A percentile compares a stretch with the other conserved stretches of the same genome.
Evolutionary conservation across 805 yeast genomes (phyloP).

Genomic region (Candida andamanensis): DNA sequence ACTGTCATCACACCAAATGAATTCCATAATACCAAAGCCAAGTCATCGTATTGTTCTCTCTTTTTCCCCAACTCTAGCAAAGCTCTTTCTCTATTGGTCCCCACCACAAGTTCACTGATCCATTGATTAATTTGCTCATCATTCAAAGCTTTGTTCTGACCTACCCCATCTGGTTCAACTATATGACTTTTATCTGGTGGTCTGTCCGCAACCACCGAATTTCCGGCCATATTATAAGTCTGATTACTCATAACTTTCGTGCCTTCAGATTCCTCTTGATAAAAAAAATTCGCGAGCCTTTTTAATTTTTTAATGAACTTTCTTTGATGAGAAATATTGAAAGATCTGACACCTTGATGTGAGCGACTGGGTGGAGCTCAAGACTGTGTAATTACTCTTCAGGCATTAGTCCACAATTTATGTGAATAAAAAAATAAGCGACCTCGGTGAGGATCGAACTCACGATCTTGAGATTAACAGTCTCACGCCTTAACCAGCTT

Average conservation of each 20-base stretch:
- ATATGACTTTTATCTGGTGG: too few species aligned
- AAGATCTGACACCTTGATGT: too few species aligned
- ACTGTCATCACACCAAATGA: constrained; percentile 96
- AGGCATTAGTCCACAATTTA: too few species aligned
- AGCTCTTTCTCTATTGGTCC: constrained; percentile 90
- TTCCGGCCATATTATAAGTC: too few species aligned
- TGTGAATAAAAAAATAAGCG: constrained; percentile 9
- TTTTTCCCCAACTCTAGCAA: constrained; percentile 87
- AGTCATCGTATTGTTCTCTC: constrained; percentile 89
- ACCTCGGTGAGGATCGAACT: constrained; percentile 18
- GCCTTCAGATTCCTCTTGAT: too few species aligned
- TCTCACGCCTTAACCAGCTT: constrained; percentile 18
- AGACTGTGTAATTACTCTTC: too few species aligned
- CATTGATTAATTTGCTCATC: constrained; percentile 85
- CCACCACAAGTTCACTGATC: constrained; percentile 86
- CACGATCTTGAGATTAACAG: constrained; percentile 17
- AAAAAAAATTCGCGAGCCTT: too few species aligned
- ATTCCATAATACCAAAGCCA: constrained; percentile 91
- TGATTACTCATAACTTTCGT: too few species aligned
- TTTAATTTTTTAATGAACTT: too few species aligned
- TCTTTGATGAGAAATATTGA: too few species aligned
- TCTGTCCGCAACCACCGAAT: too few species aligned
- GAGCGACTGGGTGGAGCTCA: too few species aligned
- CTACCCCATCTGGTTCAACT: background rate
- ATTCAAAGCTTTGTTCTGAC: constrained; percentile 20